Base-by-base conservation (phyloP, 768 basidiomycete genomes). In the Crepidotus variabilis region DNA sequence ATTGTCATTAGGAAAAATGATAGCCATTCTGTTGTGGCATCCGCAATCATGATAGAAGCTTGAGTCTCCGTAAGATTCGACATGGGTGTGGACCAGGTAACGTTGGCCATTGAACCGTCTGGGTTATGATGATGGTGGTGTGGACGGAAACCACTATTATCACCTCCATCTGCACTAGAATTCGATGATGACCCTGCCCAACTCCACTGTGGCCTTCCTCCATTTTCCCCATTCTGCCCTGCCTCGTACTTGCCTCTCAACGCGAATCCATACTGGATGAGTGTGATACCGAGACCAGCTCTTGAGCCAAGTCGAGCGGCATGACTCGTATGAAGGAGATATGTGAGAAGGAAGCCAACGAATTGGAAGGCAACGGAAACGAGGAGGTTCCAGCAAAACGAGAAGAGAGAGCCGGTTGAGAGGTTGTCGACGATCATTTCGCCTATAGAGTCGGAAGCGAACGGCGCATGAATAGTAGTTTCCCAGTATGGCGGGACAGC, bases 401-500 rank as follows among this genome's bases (percentile, higher is more conserved):
- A 85, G 69, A 96, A 95, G 32, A 94, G 64, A 10, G 86, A 83
- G 20, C 89, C 90, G 6, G 87, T 89, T 39, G 88, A 90, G 52
- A 98, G 82, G 11, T 86, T 86, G 62, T 98, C 96, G 66, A 98
- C 86, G 63, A 96, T 84, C 74, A 97, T 86, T 63, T 94, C 88
- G 35, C 93, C 88, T 24, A 83, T 69, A 6, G 75, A 71, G 59
- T 83, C 80, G 14, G 86, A 75, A 14, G 84, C 70, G 60, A 83
- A 86, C 8, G 95, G 94, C 6, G 95, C 87, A 68, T 98, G 92
- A n/a, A 98, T 84, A 2, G 93, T 95, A 1, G 93, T 97, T 62
- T 98, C 96, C 86, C 94, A 98, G 72, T 99, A 99, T 1, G 94
- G 91, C 3, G 97, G 97, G 6, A 94, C 94, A n/a, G 93, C 86